Base-by-base conservation (phyloP, 2,329 filamentous ascomycete genomes). In the Trichophyton equinum region DNA sequence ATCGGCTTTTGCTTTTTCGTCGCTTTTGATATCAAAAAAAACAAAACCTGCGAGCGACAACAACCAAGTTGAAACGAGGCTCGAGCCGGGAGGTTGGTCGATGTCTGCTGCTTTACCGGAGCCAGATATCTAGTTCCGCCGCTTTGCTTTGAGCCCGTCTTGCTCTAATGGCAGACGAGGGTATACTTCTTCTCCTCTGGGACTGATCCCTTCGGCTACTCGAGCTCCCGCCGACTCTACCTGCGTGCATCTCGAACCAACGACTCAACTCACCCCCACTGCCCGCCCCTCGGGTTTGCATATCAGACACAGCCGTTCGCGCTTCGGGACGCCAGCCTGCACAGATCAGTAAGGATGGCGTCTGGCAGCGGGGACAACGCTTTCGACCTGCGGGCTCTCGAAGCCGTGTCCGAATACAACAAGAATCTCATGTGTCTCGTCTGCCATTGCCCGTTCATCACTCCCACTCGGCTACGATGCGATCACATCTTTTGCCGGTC, bases 401-500 rank as follows among this genome's bases (percentile, higher is more conserved):
- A 85, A 62, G 82, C 83, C 72, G 76, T 82, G 61, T 73, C 76
- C 58, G 69, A 72, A 30, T 81, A 80, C 68, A 82, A 85, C 68
- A 76, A 76, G 63, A 84, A 85, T 67, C 76, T 86, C 58, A 80
- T 83, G 74, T 86, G 83, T 68, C 78, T 82, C 15, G 85, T 86
- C 64, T 86, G 83, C 70, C 82, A 83, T 67, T 82, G 80, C 63
- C 81, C 83, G 6, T 84, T 85, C 66, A 78, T 85, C 60, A 74
- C 78, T 59, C 83, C 83, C 1, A 77, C 84, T 51, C 75, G 81
- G 65, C 73, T 83, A 56, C 76, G 80, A 64, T 86, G 83, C 71
- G 82, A 85, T 64, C 83, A 86, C 72, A 80, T 82, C 64, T 86
- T 86, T 73, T 86, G 83, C 71, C 74, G 77, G 60, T 77, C 79